Conservation (phyloP, 208 protist species). For the Tritrichomonas musculus region DNA sequence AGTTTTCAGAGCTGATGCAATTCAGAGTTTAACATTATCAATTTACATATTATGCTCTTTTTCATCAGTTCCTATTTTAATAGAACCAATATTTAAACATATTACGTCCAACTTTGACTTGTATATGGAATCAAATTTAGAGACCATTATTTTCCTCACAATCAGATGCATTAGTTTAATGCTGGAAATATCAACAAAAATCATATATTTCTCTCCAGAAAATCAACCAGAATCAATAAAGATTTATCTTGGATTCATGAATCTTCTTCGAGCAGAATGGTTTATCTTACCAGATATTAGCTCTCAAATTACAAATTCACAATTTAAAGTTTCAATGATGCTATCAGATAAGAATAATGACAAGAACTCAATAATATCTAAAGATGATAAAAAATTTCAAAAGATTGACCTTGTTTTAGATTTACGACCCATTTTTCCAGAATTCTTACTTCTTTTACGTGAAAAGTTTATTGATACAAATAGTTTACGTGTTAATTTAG, state of each 20-base stretch:
- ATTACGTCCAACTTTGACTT: not conserved
- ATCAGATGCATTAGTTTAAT: not conserved
- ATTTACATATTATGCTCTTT: not conserved
- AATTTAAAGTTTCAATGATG: not conserved
- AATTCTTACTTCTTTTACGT: not conserved
- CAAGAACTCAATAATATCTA: too few species aligned
- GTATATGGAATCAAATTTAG: not conserved
- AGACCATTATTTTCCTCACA: not conserved
- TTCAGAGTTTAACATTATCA: not conserved
- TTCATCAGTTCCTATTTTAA: not conserved
- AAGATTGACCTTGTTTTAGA: not conserved
- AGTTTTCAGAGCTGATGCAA: not conserved
- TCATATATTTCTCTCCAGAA: not conserved
- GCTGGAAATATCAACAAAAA: not conserved
- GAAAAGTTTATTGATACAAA: not conserved
- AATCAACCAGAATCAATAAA: not conserved
- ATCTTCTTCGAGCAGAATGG: not conserved
- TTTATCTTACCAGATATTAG: not conserved
- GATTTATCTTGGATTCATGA: not conserved
- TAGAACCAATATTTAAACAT: not conserved
- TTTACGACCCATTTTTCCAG: not conserved
- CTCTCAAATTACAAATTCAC: not conserved
- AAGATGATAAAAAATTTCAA: not conserved
- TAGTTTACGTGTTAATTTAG: not conserved
- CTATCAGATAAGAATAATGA: not conserved